These are phyloP conservation scores for Acanthochlamys bracteata DNA, from an alignment of 106 monocot genomes.

Conservation along the genomic window DNA sequence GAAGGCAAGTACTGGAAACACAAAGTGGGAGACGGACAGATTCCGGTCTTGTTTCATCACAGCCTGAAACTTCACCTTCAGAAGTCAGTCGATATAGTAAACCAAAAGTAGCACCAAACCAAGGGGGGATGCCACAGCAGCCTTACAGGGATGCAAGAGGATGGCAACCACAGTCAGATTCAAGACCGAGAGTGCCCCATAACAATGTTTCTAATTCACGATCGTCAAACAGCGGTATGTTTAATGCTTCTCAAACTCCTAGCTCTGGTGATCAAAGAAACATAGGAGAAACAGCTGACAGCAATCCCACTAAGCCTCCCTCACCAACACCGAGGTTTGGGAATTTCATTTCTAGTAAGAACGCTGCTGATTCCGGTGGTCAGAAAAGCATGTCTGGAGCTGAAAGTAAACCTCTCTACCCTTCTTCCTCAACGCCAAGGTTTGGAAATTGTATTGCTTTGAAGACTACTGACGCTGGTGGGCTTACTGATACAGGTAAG, in stretches of 20 bases:
- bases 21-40: neutral
- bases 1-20: neutral
- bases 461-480: neutral
- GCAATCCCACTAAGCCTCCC: slow-evolving; percentile 7
- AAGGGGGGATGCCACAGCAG: slow-evolving; percentile 12
- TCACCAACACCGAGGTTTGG: slow-evolving; percentile 17
- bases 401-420: neutral
- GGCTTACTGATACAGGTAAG: neutral
- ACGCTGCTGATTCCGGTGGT: slow-evolving; percentile 5
- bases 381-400: neutral
- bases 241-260: slow-evolving; percentile 1
- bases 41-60: neutral
- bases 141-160: slow-evolving; percentile 2
- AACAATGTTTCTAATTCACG: slow-evolving; percentile 3
- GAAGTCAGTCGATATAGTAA: slow-evolving; percentile 28
- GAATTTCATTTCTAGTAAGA: slow-evolving; percentile 10
- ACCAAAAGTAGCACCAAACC: neutral
- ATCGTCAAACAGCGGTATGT: slow-evolving; percentile 7
- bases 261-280: slow-evolving; percentile 9
- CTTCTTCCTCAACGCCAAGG: slow-evolving; percentile 15
- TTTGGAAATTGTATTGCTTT: slow-evolving; percentile 15
- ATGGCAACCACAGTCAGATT: slow-evolving; percentile 10
- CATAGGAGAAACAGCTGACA: neutral
- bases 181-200: slow-evolving; percentile 7
- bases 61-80: slow-evolving; percentile 5